Base-by-base conservation (phyloP, 2,329 filamentous ascomycete genomes). In the Colletotrichum gloeosporioides region DNA sequence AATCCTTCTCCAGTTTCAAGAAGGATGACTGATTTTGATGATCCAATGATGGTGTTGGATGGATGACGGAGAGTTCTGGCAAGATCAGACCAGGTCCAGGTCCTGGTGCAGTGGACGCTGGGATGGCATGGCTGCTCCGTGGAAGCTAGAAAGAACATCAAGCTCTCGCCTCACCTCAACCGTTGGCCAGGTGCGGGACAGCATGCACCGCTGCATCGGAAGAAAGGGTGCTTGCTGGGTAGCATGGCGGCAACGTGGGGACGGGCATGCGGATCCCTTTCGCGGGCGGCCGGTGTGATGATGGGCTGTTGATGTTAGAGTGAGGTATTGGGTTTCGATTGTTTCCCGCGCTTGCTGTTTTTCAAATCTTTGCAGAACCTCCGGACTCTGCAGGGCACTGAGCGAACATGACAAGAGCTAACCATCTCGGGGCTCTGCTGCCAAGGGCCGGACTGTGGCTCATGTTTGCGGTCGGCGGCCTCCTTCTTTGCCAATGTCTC, bases 361-460 rank as follows among this genome's bases (percentile, higher is more conserved):
- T n/a, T 25, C 13, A 4, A 18, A 18, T 53, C 22, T 64, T 39
- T 64, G 55, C 34, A 36, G n/a, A 15, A 32, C 22, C 22, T 36
- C 18, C 6, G n/a, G 25, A n/a, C 10, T 32, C 32, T 65, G 34
- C 27, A 53, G 57, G 13, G 67, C 22, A 55, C 18, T 27, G 25
- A 16, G 13, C 44, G 39, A 36, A 44, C 53, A 65, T 32, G 64
- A 13, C 13, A 53, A 34, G 27, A 31, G 64, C 64, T 55, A 25
- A 29, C 68, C 61, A 29, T 61, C 61, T 62, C 29, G n/a, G 44
- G 44, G 44, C 44, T 53, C 22, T 53, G 44, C 34, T 67, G 73
- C 73, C 73, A 75, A 75, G 73, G 49, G 18, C 32, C 62, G 69
- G 53, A 63, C 62, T 67, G 73, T 75, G 73, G 69, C 73, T 75